These are phyloP conservation scores for Penicillium lividum DNA, from an alignment of 495 filamentous ascomycete species.

Conservation along the genomic window DNA sequence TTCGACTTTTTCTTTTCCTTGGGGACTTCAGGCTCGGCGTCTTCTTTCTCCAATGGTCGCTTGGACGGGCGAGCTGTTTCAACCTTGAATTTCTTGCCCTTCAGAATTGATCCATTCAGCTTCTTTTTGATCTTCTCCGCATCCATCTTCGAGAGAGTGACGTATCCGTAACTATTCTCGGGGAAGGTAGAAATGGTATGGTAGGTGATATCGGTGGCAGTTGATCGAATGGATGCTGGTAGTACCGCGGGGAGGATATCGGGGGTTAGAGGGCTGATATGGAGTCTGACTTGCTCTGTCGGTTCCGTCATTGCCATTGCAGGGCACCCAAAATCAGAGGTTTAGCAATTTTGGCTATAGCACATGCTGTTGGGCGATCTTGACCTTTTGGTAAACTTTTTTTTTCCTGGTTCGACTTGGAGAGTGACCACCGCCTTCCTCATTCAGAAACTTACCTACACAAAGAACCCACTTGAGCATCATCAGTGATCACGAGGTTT, in stretches of 20 bases:
- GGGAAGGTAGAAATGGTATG: conserved; percentile 83
- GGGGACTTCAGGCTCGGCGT: conserved; percentile 14
- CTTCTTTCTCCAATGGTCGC: conserved; percentile 40
- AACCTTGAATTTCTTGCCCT: conserved; percentile 80
- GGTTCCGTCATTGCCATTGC: conserved; percentile 33
- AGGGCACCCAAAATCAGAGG: not conserved
- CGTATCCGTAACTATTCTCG: conserved; percentile 84
- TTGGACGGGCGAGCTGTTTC: conserved; percentile 71
- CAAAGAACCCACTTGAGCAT: conserved; percentile 4
- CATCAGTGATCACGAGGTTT: not conserved
- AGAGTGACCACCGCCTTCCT: conserved; percentile 15
- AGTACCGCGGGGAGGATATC: conserved; percentile 69
- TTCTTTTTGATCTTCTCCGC: conserved; percentile 90
- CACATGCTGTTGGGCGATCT: not conserved
- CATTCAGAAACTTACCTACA: not conserved
- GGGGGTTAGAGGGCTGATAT: conserved; percentile 81
- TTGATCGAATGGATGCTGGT: conserved; percentile 62
- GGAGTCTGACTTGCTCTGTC: conserved; percentile 58
- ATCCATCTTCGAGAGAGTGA: conserved; percentile 76
- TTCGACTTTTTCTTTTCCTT: conserved; percentile 48
- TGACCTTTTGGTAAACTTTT: not conserved
- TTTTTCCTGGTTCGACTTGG: not conserved
- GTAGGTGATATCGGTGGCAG: conserved; percentile 79
- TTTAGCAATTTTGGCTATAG: not conserved
- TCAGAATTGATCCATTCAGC: conserved; percentile 84